phyloP scores from a whole-genome alignment of 208 protist genomes.

The Porcisia hertigi region DNA sequence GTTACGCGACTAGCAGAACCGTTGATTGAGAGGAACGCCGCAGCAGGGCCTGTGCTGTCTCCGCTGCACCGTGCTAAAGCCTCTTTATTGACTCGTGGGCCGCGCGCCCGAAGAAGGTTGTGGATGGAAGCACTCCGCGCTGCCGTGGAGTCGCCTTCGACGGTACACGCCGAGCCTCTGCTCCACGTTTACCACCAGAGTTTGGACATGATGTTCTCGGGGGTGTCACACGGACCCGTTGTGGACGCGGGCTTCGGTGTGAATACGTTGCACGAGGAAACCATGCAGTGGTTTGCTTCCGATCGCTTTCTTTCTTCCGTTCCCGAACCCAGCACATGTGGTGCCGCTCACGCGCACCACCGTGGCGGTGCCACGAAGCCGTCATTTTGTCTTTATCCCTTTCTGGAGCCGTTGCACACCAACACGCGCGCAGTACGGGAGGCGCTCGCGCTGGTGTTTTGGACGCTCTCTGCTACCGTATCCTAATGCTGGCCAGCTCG shows the following conservation, averaged over 20 bases:
- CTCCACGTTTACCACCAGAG: constrained; percentile 37
- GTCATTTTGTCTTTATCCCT: neutral
- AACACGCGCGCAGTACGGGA: constrained; percentile 25
- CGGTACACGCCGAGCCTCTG: neutral
- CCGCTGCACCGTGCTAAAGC: neutral
- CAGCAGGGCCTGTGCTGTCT: neutral
- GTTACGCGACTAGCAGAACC: constrained; percentile 30
- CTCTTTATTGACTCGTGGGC: constrained; percentile 11
- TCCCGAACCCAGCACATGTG: neutral
- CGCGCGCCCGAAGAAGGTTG: constrained; percentile 35
- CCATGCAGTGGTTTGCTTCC: neutral
- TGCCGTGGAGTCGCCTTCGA: constrained; percentile 4
- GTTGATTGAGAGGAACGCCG: constrained; percentile 11
- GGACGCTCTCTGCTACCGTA: constrained; percentile 18
- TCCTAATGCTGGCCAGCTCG: neutral
- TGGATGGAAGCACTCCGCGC: constrained; percentile 34
- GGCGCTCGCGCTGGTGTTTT: constrained; percentile 16
- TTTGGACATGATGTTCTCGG: neutral
- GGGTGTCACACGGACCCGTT: neutral
- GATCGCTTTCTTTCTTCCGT: neutral
- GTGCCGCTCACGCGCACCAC: neutral
- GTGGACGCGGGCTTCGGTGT: neutral
- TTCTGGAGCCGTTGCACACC: constrained; percentile 25
- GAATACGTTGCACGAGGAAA: neutral
- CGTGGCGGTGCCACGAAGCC: neutral